A percentile compares a stretch with the other conserved stretches of the same genome.
Evolutionary conservation across 192 early-diverging fungal genomes (phyloP).

Genomic region (Umbelopsis ramanniana): DNA sequence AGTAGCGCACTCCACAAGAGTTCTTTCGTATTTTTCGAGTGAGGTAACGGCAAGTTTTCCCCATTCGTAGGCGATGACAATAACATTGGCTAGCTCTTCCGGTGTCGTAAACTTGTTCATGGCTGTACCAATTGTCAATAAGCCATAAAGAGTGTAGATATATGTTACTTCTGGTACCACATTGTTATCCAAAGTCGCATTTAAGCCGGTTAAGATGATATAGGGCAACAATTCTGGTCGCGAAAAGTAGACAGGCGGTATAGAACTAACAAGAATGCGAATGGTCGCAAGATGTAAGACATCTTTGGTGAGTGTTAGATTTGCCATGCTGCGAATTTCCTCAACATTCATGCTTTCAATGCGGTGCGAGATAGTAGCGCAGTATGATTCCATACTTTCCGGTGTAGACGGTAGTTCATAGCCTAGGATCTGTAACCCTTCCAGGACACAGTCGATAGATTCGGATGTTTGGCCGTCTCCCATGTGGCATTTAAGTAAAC

Average conservation of each 20-base stretch:
- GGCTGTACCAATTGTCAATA: constrained; percentile 30
- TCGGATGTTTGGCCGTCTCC: constrained; percentile 26
- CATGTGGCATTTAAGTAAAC: constrained; percentile 37
- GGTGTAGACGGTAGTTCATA: constrained; percentile 20
- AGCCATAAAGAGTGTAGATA: constrained; percentile 36
- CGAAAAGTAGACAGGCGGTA: constrained; percentile 35
- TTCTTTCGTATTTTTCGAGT: constrained; percentile 7
- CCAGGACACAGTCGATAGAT: constrained; percentile 31
- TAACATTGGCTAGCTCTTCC: neutral
- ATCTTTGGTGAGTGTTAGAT: constrained; percentile 10
- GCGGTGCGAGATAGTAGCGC: neutral
- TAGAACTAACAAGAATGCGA: constrained; percentile 23
- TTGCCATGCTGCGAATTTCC: neutral
- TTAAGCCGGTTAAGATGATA: constrained; percentile 36
- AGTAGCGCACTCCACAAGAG: constrained; percentile 36
- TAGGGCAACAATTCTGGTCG: constrained; percentile 28
- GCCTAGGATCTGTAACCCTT: constrained; percentile 26
- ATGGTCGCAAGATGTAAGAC: constrained; percentile 15
- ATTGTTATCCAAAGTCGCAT: constrained; percentile 20
- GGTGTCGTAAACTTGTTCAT: constrained; percentile 10
- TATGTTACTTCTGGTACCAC: constrained; percentile 27
- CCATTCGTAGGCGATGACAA: constrained; percentile 25
- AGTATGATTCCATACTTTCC: constrained; percentile 22
- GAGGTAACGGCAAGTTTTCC: constrained; percentile 28
- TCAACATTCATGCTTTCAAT: constrained; percentile 17